A percentile compares a stretch with the other conserved stretches of the same genome.
Evolutionary conservation across 257 asterid species (phyloP).

Genomic region (Rauvolfia tetraphylla): DNA sequence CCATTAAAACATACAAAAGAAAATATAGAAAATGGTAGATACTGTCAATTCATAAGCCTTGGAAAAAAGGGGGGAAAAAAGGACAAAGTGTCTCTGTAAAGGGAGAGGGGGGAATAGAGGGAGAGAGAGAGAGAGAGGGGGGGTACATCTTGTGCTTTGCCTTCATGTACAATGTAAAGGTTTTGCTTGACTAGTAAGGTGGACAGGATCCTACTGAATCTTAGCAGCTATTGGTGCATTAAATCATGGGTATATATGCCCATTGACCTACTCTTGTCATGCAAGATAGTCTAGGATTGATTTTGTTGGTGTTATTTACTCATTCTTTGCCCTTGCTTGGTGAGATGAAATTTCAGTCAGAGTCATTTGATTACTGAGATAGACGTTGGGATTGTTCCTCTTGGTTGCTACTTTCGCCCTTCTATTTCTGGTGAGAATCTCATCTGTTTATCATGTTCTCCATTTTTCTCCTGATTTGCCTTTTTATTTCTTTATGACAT

Average conservation of each 20-base stretch:
- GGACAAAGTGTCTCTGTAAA: neutral
- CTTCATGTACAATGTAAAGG: neutral
- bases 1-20: neutral
- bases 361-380: constrained; percentile 20
- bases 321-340: constrained; percentile 22
- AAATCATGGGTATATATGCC: neutral
- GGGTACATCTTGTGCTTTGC: neutral
- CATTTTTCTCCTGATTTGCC: neutral
- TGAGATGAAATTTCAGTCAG: constrained; percentile 16
- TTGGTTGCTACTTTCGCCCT: constrained; percentile 19
- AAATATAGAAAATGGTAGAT: neutral
- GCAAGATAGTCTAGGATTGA: constrained; percentile 17
- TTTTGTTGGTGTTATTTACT: constrained; percentile 16
- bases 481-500: neutral
- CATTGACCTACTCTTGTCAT: constrained; percentile 16
- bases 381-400: constrained; percentile 18
- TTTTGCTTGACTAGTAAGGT: neutral
- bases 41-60: neutral
- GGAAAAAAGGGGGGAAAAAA: neutral
- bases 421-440: constrained; percentile 25
- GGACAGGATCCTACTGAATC: neutral
- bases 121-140: neutral
- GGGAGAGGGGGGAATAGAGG: neutral
- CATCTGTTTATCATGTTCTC: constrained; percentile 5
- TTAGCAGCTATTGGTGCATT: constrained; percentile 9